These are phyloP conservation scores for Lepidium sativum DNA, from an alignment of 345 rosid species.

Conservation along the genomic window DNA sequence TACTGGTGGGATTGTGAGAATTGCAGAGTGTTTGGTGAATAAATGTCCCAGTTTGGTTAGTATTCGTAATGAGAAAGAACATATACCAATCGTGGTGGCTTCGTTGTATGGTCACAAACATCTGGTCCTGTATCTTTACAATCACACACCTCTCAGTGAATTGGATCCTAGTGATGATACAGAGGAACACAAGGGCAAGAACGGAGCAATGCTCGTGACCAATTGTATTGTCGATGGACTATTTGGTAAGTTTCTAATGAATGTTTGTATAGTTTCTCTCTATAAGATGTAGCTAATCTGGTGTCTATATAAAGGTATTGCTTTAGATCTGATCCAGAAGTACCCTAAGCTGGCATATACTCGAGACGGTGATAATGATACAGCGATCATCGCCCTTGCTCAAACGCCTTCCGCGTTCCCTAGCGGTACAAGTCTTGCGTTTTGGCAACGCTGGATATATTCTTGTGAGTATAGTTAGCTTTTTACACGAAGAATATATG, in stretches of 20 bases:
- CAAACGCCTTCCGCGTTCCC: constrained; percentile 57
- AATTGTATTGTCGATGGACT: constrained; percentile 52
- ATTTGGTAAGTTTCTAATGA: constrained; percentile 35
- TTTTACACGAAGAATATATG: background rate
- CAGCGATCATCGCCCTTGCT: constrained; percentile 51
- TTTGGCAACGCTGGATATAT: constrained; percentile 56
- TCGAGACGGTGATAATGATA: constrained; percentile 49
- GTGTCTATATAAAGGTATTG: constrained; percentile 33
- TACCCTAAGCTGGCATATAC: constrained; percentile 38
- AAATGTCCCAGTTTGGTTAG: constrained; percentile 34
- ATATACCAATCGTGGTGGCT: constrained; percentile 59
- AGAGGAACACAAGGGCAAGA: constrained; percentile 28
- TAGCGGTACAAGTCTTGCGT: constrained; percentile 42
- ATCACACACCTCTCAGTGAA: constrained; percentile 34
- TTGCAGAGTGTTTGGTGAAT: constrained; percentile 44
- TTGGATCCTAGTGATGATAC: constrained; percentile 36
- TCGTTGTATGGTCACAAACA: constrained; percentile 57
- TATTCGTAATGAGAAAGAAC: constrained; percentile 33
- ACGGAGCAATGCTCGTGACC: constrained; percentile 56
- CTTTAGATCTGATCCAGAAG: constrained; percentile 48
- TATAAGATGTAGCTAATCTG: background rate
- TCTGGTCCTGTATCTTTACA: constrained; percentile 49
- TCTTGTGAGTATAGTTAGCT: constrained; percentile 28
- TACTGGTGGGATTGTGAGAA: constrained; percentile 52
- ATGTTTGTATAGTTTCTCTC: background rate